Evolutionary conservation across 1,284 basidiomycete species (phyloP), one percentile per base, ranked within the genome.

Genomic region (Moniliophthora roreri): DNA sequence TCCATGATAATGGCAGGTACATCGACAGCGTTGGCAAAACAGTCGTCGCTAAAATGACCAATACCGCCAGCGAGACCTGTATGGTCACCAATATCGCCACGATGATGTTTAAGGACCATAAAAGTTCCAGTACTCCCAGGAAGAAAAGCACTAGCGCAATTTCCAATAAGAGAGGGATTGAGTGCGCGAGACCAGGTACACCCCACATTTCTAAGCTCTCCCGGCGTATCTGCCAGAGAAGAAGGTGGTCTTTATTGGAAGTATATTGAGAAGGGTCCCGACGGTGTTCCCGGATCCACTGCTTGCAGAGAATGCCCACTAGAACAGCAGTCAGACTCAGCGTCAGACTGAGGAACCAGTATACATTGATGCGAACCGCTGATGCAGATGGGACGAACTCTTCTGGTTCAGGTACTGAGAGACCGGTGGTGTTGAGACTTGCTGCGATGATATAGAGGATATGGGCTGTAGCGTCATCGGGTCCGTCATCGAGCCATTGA

Each of bases 251-350:
- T 18, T 32, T 26, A n/a, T 46, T 21, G 5, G 44, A 46, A 4
- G 26, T 15, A 15, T 26, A 32, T 18, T 46, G 26, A 16, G 44
- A 16, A 7, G 44, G 44, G 44, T 32, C 28, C 6, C 44, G 21
- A 10, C 44, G 23, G 26, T 46, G 44, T 46, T 46, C 44, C 15
- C 44, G 44, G 6, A 46, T 46, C 44, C 44, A 46, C 28, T 46
- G 44, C 26, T 46, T 46, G 24, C 44, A 46, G 9, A 46, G 26
- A 18, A 46, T 46, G 24, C 44, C 44, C n/a, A 46, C 28, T 46
- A 46, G 10, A 4, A 46, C 44, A 32, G 44, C 44, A 26, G 44
- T 46, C 9, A 46, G 44, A 32, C 44, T 46, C 23, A 46, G 23
- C 4, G 44, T 46, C 24, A 46, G 26, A 24, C 44, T 46, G 11